Evolutionary conservation across 2,329 filamentous ascomycete genomes (phyloP), one percentile per base, ranked within the genome.

Genomic region (Aspergillus sp.): DNA sequence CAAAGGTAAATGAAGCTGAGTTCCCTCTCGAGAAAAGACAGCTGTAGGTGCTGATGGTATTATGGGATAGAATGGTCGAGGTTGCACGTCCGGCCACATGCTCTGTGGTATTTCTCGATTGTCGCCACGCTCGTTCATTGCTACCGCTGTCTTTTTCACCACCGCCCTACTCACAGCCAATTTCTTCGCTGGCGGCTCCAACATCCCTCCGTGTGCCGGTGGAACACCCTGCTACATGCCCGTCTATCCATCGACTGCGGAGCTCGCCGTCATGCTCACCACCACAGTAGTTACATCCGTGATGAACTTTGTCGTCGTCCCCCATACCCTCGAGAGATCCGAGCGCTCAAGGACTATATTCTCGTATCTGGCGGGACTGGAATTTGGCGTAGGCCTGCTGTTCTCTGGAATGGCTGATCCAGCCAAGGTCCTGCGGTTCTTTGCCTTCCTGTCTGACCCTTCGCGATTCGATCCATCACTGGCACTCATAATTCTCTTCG

Each of bases 11-110:
- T 28, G 13, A 68, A 68, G 25, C 7, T 8, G 17, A 15, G 30
- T 8, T n/a, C 19, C 10, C 15, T 23, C 4, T 12, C 4, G 5
- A 9, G 23, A 55, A 13, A 12, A 23, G 19, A 9, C 41, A 45
- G 47, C 38, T 13, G 13, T 13, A 10, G 2, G 21, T 36, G 32
- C 52, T 61, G 41, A 61, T 54, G 10, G 19, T 3, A 21, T 12
- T 5, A 17, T 19, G 32, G 28, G 25, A 38, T 58, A 81, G 79
- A 78, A 77, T 64, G 77, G 75, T 52, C 76, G 78, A 57, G 82
- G 83, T 17, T 85, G 83, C 65, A 84, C 82, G 9, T 84, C 82
- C 2, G 82, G 82, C 55, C 82, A 85, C 65, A 84, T 85, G 80
- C 79, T 85, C 32, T 84, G 82, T 62, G 83, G 83, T 1, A 66